Conservation (phyloP, 2,329 filamentous ascomycete species). For the Cadophora gregata region DNA sequence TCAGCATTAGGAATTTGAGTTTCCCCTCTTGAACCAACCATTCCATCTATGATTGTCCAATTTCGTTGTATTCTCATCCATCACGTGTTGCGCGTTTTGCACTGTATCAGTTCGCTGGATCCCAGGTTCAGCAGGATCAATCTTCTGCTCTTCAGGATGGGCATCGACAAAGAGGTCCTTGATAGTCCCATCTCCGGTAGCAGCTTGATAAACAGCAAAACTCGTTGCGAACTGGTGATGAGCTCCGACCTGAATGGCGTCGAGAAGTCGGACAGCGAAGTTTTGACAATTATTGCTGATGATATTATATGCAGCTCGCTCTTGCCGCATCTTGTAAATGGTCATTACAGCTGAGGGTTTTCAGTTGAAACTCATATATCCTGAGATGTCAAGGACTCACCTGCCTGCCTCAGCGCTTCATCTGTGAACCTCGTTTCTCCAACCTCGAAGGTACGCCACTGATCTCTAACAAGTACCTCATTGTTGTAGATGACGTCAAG, state of each 20-base stretch:
- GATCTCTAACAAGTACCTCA: conserved; percentile 50
- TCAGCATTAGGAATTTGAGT: not conserved
- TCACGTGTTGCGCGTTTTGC: conserved; percentile 57
- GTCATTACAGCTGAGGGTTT: conserved; percentile 54
- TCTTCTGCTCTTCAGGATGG: conserved; percentile 44
- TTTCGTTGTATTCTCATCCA: conserved; percentile 60
- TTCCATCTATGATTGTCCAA: conserved; percentile 46
- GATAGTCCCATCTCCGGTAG: conserved; percentile 56
- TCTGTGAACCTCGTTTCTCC: conserved; percentile 61
- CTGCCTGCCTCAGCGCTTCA: conserved; percentile 56
- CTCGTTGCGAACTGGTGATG: conserved; percentile 60
- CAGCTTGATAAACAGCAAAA: conserved; percentile 57
- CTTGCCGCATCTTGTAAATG: conserved; percentile 57
- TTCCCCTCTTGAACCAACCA: conserved; percentile 16
- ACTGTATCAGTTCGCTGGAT: conserved; percentile 49
- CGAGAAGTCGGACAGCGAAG: conserved; percentile 58
- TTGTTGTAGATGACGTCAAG: conserved; percentile 64
- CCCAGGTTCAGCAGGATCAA: conserved; percentile 36
- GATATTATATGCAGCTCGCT: conserved; percentile 59
- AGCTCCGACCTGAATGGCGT: conserved; percentile 58
- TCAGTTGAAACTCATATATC: not conserved
- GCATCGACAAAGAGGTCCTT: conserved; percentile 55
- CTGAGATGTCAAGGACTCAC: conserved; percentile 43
- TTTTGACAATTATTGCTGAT: conserved; percentile 67
- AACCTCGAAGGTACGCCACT: conserved; percentile 58